A percentile compares a stretch with the other conserved stretches of the same genome.
Conservation (phyloP, 352 stramenopile species). For the Aphanomyces astaci region DNA sequence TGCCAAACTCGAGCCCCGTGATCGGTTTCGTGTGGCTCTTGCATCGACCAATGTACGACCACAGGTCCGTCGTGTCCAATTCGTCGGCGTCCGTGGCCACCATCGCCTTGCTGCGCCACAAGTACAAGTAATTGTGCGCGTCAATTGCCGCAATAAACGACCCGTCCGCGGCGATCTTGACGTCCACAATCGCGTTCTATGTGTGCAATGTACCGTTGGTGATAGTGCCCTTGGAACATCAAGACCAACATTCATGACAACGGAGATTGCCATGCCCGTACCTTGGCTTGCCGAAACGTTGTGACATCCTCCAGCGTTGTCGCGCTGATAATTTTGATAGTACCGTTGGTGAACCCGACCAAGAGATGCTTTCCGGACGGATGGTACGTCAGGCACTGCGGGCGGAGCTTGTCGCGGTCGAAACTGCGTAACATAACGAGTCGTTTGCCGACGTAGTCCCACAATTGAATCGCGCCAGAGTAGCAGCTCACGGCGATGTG, state of each 20-base stretch:
- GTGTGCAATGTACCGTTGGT: neutral
- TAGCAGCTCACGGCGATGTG: slow-evolving; percentile 76
- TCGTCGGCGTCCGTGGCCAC: neutral
- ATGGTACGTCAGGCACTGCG: slow-evolving; percentile 76
- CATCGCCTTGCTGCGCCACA: slow-evolving; percentile 55
- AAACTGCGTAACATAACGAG: slow-evolving; percentile 81
- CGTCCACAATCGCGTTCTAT: slow-evolving; percentile 47
- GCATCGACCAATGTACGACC: slow-evolving; percentile 79
- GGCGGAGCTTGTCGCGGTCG: slow-evolving; percentile 49
- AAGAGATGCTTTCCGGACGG: slow-evolving; percentile 69
- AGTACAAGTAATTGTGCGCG: slow-evolving; percentile 56
- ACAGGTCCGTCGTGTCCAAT: slow-evolving; percentile 32
- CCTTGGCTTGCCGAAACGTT: slow-evolving; percentile 56
- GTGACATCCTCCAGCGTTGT: slow-evolving; percentile 68
- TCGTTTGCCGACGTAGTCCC: slow-evolving; percentile 81
- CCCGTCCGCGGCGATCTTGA: slow-evolving; percentile 65
- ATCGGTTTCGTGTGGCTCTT: slow-evolving; percentile 70
- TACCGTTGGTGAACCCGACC: slow-evolving; percentile 79
- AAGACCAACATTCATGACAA: too few relatives aligned
- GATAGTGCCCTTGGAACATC: neutral
- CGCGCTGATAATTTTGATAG: slow-evolving; percentile 77
- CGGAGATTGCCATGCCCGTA: slow-evolving; percentile 26
- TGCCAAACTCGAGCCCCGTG: slow-evolving; percentile 83
- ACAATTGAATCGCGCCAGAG: slow-evolving; percentile 83
- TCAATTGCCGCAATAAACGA: slow-evolving; percentile 76